Base-by-base conservation (phyloP, 495 filamentous ascomycete genomes). In the Daldinia decipiens region DNA sequence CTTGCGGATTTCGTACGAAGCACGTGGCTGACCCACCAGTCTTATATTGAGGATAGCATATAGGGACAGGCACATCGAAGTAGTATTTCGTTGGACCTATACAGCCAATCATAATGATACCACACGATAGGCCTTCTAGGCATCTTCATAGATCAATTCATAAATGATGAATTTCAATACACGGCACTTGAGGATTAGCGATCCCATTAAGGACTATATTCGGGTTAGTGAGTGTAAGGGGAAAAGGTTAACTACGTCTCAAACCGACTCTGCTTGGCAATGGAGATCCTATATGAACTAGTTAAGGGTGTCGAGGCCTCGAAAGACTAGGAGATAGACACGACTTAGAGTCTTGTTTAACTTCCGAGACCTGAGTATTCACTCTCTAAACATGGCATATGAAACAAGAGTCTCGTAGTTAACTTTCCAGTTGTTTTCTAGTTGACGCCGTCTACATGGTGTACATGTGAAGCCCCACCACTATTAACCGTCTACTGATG, bases 381-480 rank as follows among this genome's bases (percentile, higher is more conserved):
- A 4, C 26, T 27, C 26, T 27, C 3, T 27, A 27, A 27, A 27
- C 26, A 27, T 27, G 4, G 4, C 26, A 27, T 27, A 27, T 27
- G 26, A 27, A 27, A 27, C 26, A 5, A 27, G 26, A 27, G 26
- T 27, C 26, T 27, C 26, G 26, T 47, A 24, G 21, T 24, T 21
- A 47, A 24, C 39, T 11, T 31, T 63, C 54, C 15, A 31, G 50
- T n/a, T 26, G 12, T 29, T 31, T 53, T 31, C 27, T 68, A 56
- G 60, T 58, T 65, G 65, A 68, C 61, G 60, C 64, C 59, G 69
- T 59, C 55, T 60, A 38, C 24, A 45, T n/a, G n/a, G n/a, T n/a
- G n/a, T 17, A 38, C 24, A 45, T 17, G 32, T 68, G 40, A 55
- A 65, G 57, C 65, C 57, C 55, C 31, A 56, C 29, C 31, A 24